Conservation (phyloP, 441 rosid species). For the Adansonia madagascariensis region DNA sequence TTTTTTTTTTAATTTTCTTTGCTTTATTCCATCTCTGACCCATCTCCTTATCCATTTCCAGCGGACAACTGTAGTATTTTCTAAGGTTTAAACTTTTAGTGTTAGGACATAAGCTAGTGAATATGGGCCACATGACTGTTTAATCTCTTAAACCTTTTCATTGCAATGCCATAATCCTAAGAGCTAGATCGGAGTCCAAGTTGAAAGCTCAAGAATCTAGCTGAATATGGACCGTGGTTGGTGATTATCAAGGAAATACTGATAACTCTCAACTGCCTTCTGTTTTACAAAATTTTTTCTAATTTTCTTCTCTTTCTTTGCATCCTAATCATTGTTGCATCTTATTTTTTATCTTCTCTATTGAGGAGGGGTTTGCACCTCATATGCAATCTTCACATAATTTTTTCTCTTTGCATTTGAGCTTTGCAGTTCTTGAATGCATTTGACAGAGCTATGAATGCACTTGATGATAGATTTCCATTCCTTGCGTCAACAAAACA, state of each 20-base stretch:
- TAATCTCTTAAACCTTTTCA: not conserved
- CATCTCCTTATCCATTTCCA: not conserved
- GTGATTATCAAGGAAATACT: not conserved
- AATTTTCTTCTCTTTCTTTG: not conserved
- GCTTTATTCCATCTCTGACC: not conserved
- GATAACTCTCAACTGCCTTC: not conserved
- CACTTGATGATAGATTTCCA: slow-evolving; percentile 68
- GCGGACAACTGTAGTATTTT: slow-evolving; percentile 6
- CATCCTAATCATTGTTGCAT: not conserved
- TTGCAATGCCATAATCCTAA: not conserved
- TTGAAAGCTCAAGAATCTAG: not conserved
- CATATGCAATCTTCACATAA: slow-evolving; percentile 17
- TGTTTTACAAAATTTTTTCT: not conserved
- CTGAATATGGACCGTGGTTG: slow-evolving; percentile 5
- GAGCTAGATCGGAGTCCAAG: not conserved
- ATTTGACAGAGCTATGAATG: slow-evolving; percentile 75
- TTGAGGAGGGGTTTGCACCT: not conserved
- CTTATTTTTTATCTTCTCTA: not conserved
- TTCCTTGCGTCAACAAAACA: slow-evolving; percentile 70
- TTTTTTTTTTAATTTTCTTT: not conserved
- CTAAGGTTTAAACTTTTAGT: not conserved
- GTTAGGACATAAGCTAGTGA: slow-evolving; percentile 10
- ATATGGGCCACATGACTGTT: not conserved
- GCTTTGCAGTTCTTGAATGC: slow-evolving; percentile 69
- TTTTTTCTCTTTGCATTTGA: slow-evolving; percentile 24